Percentiles rank a stretch among this genome's conserved stretches.
Evolutionary conservation across 1,139 yeast genomes (phyloP).

Genomic region (Kurtzmaniella quercitrusa): DNA sequence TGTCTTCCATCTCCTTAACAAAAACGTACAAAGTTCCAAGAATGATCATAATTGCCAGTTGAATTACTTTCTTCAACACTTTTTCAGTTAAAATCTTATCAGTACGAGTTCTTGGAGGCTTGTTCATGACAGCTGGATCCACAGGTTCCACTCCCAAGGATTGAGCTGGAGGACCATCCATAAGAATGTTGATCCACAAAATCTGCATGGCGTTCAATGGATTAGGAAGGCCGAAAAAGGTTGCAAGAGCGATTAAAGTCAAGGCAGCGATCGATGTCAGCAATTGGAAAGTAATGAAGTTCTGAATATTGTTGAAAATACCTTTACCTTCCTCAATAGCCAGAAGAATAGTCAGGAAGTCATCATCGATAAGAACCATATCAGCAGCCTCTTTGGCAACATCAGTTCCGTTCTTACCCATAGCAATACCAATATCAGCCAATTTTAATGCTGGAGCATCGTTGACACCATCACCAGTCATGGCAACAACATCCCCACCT

Average conservation of each 20-base stretch:
- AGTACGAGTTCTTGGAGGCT: constrained; percentile 85
- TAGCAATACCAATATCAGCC: constrained; percentile 96
- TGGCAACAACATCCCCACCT: constrained; percentile 94
- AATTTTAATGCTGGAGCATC: constrained; percentile 98
- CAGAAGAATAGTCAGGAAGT: constrained; percentile 83
- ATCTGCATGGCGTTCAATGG: constrained; percentile 99
- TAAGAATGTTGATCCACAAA: constrained; percentile 91
- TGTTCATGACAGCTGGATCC: constrained; percentile 88
- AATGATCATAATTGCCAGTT: constrained; percentile 68
- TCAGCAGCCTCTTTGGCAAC: constrained; percentile 99
- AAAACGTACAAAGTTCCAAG: constrained; percentile 84
- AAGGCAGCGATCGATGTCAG: constrained; percentile 95
- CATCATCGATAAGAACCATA: constrained; percentile 96
- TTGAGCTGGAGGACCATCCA: constrained; percentile 99
- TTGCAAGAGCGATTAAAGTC: constrained; percentile 80
- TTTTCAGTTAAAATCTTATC: constrained; percentile 74
- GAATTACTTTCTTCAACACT: constrained; percentile 68
- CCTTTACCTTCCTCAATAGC: constrained; percentile 98
- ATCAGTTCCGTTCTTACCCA: constrained; percentile 97
- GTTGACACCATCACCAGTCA: constrained; percentile 99
- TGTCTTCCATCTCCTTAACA: constrained; percentile 77
- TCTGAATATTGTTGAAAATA: constrained; percentile 89
- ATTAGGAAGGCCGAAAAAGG: constrained; percentile 82
- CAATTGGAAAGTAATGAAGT: constrained; percentile 88
- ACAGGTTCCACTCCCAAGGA: constrained; percentile 97